Evolutionary conservation across 495 filamentous ascomycete species (phyloP).

Genomic region (Cladorrhinum samala): DNA sequence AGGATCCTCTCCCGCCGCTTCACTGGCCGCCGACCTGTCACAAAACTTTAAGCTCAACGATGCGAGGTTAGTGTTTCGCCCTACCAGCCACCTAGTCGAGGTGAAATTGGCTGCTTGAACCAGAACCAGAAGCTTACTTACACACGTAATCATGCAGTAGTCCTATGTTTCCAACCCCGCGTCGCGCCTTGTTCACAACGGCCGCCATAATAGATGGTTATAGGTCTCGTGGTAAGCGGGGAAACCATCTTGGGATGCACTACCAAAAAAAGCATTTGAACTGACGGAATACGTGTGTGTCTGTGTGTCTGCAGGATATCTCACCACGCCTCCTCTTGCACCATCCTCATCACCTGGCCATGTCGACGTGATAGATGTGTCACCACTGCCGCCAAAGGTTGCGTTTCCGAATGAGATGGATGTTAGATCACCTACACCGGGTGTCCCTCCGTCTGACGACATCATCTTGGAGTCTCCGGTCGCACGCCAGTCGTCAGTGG

Average conservation of each 20-base stretch:
- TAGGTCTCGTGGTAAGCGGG: slow-evolving; percentile 63
- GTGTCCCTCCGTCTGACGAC: slow-evolving; percentile 38
- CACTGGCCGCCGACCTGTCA: slow-evolving; percentile 85
- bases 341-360: slow-evolving; percentile 70
- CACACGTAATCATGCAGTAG: slow-evolving; percentile 42
- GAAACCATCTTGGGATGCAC: slow-evolving; percentile 38
- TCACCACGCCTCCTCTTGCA: slow-evolving; percentile 78
- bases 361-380: slow-evolving; percentile 87
- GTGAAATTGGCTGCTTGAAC: neutral
- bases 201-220: slow-evolving; percentile 57
- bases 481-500: slow-evolving; percentile 46
- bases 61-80: slow-evolving; percentile 59
- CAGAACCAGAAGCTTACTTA: slow-evolving; percentile 22
- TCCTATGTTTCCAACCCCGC: slow-evolving; percentile 84
- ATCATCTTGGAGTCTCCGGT: slow-evolving; percentile 44
- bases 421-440: slow-evolving; percentile 60
- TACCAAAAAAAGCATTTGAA: slow-evolving; percentile 2
- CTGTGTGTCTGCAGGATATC: slow-evolving; percentile 46
- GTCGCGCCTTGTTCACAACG: slow-evolving; percentile 86
- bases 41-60: slow-evolving; percentile 92
- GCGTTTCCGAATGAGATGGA: slow-evolving; percentile 59
- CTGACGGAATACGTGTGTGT: slow-evolving; percentile 21
- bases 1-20: slow-evolving; percentile 84
- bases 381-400: slow-evolving; percentile 85
- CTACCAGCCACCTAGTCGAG: neutral